phyloP scores from a whole-genome alignment of 2,329 filamentous ascomycete species.

The Microcera coccophila region DNA sequence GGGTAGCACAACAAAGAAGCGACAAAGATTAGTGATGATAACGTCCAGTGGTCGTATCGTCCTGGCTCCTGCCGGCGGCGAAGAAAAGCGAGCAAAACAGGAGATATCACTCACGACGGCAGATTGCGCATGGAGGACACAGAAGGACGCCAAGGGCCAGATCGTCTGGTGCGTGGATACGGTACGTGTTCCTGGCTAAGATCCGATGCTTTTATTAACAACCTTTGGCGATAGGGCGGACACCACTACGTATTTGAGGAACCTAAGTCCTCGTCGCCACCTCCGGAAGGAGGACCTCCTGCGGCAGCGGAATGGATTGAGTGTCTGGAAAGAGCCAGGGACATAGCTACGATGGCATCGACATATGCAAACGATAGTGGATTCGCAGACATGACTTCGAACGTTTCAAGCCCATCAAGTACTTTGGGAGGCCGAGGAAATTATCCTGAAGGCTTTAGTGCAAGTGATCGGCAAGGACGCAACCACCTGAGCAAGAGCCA shows the following conservation, averaged over 20 bases:
- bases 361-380: conserved; percentile 64
- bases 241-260: conserved; percentile 94
- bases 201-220: neutral
- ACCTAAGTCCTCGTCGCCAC: conserved; percentile 61
- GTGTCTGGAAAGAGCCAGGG: conserved; percentile 77
- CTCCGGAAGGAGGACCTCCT: conserved; percentile 56
- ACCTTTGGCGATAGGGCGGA: conserved; percentile 58
- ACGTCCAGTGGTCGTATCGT: conserved; percentile 89
- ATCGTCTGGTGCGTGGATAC: conserved; percentile 89
- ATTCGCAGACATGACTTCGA: conserved; percentile 65
- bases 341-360: conserved; percentile 63
- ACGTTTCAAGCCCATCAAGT: conserved; percentile 71
- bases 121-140: conserved; percentile 74
- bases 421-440: conserved; percentile 61
- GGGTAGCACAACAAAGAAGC: conserved; percentile 84
- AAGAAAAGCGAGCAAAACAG: conserved; percentile 91
- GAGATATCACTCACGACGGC: conserved; percentile 79
- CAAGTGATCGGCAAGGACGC: conserved; percentile 51
- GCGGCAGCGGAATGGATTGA: conserved; percentile 91
- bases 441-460: conserved; percentile 48
- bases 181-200: conserved; percentile 55
- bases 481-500: conserved; percentile 59
- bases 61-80: conserved; percentile 83
- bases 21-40: conserved; percentile 89
- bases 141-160: conserved; percentile 81